Percentiles rank a stretch among this genome's conserved stretches.
Evolutionary conservation across 1,139 yeast genomes (phyloP).

Genomic region (Pichia sp.): DNA sequence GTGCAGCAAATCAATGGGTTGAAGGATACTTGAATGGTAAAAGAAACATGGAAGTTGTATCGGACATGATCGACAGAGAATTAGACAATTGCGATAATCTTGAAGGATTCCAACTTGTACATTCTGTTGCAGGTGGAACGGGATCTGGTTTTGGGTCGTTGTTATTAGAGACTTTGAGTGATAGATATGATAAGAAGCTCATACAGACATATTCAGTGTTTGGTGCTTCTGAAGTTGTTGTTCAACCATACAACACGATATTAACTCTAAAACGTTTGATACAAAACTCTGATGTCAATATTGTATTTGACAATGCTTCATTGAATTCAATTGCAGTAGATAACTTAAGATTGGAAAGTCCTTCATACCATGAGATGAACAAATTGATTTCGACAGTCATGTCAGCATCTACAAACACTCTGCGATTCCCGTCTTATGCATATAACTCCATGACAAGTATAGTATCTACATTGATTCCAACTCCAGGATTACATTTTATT

Average conservation of each 20-base stretch:
- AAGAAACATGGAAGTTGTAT: conserved; percentile 57
- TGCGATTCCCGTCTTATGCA: conserved; percentile 88
- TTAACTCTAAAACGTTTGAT: conserved; percentile 74
- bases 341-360: conserved; percentile 35
- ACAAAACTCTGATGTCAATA: conserved; percentile 76
- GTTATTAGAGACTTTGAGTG: conserved; percentile 68
- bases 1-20: conserved; percentile 97
- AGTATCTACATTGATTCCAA: conserved; percentile 75
- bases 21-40: conserved; percentile 79
- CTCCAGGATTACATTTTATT: conserved; percentile 83
- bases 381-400: conserved; percentile 79
- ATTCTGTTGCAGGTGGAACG: conserved; percentile 98
- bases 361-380: conserved; percentile 69
- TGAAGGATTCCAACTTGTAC: conserved; percentile 84
- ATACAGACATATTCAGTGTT: conserved; percentile 82
- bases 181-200: conserved; percentile 75
- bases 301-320: conserved; percentile 88
- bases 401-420: conserved; percentile 78
- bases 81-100: conserved; percentile 85
- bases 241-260: conserved; percentile 90
- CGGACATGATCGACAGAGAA: conserved; percentile 84
- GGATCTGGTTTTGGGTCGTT: conserved; percentile 93
- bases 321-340: conserved; percentile 57
- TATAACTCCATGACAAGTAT: conserved; percentile 82
- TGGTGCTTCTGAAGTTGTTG: conserved; percentile 89